These are phyloP conservation scores for Grammothele lineata DNA, from an alignment of 768 basidiomycete genomes.

Conservation along the genomic window DNA sequence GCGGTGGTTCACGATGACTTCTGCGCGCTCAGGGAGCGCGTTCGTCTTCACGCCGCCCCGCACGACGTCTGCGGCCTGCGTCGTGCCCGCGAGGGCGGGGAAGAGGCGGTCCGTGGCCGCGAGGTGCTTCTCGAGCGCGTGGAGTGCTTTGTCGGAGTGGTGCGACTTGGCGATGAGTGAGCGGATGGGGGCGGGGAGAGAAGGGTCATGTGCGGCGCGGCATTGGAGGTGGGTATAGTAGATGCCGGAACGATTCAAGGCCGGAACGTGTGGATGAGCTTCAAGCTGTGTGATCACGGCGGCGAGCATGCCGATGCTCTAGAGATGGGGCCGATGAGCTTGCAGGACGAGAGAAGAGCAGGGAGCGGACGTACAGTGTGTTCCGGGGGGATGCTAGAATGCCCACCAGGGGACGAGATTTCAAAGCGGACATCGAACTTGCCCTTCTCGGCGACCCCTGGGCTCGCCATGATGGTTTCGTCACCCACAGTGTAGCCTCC, in stretches of 20 bases:
- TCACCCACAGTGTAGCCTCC: slow-evolving; percentile 48
- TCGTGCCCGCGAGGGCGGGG: slow-evolving; percentile 57
- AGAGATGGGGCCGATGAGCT: not conserved
- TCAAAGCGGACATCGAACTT: slow-evolving; percentile 58
- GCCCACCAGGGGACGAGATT: slow-evolving; percentile 71
- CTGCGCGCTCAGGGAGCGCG: slow-evolving; percentile 72
- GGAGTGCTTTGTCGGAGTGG: slow-evolving; percentile 47
- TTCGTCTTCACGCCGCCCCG: slow-evolving; percentile 40
- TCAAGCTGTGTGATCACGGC: slow-evolving; percentile 67
- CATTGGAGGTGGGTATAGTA: slow-evolving; percentile 63
- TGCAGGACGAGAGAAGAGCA: not conserved
- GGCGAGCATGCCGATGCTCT: slow-evolving; percentile 54
- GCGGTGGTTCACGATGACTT: slow-evolving; percentile 69
- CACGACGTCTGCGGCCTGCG: slow-evolving; percentile 72
- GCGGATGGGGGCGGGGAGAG: slow-evolving; percentile 45
- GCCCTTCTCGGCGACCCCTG: slow-evolving; percentile 74
- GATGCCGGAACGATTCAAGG: slow-evolving; percentile 53
- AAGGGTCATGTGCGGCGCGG: slow-evolving; percentile 54
- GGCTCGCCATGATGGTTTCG: slow-evolving; percentile 54
- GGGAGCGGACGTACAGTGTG: slow-evolving; percentile 57
- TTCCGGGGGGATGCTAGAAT: slow-evolving; percentile 77
- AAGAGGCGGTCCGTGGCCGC: slow-evolving; percentile 29
- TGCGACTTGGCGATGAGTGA: slow-evolving; percentile 43
- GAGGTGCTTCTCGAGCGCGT: slow-evolving; percentile 44
- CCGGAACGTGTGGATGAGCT: slow-evolving; percentile 49